Conservation (phyloP, 1,284 basidiomycete genomes). For the Melampsora americana region DNA sequence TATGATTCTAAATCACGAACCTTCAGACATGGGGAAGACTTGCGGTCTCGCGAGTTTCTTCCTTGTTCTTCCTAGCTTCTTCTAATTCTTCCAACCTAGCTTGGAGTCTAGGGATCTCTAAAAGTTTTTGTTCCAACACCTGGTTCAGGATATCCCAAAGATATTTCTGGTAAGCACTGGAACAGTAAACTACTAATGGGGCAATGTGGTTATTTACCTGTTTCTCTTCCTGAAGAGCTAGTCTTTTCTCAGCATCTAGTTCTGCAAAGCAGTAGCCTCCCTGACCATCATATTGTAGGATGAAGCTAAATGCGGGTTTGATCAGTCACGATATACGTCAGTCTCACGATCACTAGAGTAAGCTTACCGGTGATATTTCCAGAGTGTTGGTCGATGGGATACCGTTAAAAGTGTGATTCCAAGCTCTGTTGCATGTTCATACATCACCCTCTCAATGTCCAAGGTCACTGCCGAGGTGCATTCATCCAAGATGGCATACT, state of each 20-base stretch:
- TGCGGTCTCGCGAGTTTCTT: conserved; percentile 24
- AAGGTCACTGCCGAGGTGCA: conserved; percentile 90
- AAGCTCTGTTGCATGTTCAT: conserved; percentile 72
- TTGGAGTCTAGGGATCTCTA: conserved; percentile 78
- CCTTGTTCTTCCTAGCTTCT: conserved; percentile 46
- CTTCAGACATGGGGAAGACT: background rate
- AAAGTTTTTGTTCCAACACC: conserved; percentile 69
- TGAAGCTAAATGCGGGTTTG: background rate
- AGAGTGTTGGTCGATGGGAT: conserved; percentile 68
- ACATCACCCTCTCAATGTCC: conserved; percentile 91
- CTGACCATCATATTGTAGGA: conserved; percentile 56
- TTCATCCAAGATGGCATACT: conserved; percentile 96
- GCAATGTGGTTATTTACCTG: conserved; percentile 55
- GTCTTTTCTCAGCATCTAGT: conserved; percentile 82
- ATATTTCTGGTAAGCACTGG: background rate
- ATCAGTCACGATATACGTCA: conserved; percentile 64
- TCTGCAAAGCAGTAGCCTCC: conserved; percentile 70
- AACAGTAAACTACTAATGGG: background rate
- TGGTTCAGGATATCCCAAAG: background rate
- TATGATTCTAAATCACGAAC: background rate
- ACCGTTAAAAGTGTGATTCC: conserved; percentile 55
- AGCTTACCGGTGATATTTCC: conserved; percentile 79
- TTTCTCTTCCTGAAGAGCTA: conserved; percentile 91
- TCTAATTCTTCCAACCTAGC: conserved; percentile 70
- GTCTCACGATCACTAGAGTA: conserved; percentile 58